phyloP scores from a whole-genome alignment of 441 rosid species.

The Corymbia citriodora region DNA sequence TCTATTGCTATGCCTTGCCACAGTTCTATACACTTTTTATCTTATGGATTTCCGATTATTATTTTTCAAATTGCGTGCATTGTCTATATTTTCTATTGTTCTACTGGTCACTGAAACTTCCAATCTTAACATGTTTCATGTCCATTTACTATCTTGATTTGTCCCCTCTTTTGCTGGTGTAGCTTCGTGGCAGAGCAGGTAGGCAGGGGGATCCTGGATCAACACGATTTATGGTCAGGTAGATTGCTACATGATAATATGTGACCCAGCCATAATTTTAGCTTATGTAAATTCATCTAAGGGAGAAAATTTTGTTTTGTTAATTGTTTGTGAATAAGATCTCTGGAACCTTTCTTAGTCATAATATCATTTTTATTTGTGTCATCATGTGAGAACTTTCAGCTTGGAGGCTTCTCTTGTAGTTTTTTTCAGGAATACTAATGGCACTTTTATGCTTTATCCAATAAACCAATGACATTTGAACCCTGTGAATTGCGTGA shows the following conservation, averaged over 20 bases:
- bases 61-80: not conserved
- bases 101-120: not conserved
- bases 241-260: slow-evolving; percentile 14
- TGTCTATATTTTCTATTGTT: not conserved
- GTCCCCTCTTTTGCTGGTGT: not conserved
- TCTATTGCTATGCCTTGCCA: not conserved
- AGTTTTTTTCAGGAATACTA: not conserved
- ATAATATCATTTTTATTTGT: not conserved
- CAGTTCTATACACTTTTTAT: not conserved
- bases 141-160: not conserved
- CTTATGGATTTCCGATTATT: not conserved
- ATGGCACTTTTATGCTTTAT: not conserved
- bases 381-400: not conserved
- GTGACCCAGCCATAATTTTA: not conserved
- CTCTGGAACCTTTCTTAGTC: not conserved
- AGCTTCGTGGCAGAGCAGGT: slow-evolving; percentile 99
- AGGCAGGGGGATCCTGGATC: slow-evolving; percentile 99
- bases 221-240: slow-evolving; percentile 98
- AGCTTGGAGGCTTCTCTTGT: not conserved
- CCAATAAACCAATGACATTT: not conserved
- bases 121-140: not conserved
- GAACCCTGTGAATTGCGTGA: not conserved
- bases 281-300: not conserved
- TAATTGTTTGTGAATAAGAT: not conserved
- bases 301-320: not conserved